Evolutionary conservation across 352 stramenopile species (phyloP).

Genomic region (Pythium monospermum): DNA sequence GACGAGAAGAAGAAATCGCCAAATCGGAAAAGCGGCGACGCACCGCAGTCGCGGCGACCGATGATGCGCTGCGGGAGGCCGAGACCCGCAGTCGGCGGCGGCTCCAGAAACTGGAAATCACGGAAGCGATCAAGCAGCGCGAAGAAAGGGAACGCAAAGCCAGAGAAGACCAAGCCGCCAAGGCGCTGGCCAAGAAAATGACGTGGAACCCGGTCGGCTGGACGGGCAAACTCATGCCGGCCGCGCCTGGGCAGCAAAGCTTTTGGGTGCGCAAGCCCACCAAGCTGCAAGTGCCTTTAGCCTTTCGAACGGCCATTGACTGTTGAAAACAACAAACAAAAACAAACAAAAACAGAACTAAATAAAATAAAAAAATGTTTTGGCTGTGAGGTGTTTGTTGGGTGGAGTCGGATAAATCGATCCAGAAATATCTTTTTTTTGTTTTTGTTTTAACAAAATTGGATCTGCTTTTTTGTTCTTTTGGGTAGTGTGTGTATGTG

Average conservation of each 20-base stretch:
- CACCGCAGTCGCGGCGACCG: constrained; percentile 69
- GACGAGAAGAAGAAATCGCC: constrained; percentile 75
- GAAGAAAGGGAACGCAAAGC: constrained; percentile 56
- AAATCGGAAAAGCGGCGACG: constrained; percentile 68
- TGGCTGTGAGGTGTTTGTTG: background rate
- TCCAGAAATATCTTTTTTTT: constrained; percentile 7
- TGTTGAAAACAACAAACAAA: constrained; percentile 4
- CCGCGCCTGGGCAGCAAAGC: constrained; percentile 20
- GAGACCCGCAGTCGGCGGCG: constrained; percentile 65
- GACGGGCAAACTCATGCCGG: constrained; percentile 42
- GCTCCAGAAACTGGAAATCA: constrained; percentile 65
- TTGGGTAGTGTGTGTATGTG: too few species aligned
- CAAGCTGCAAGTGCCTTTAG: constrained; percentile 44
- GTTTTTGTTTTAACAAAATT: constrained; percentile 22
- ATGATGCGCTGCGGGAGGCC: constrained; percentile 76
- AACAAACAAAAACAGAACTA: background rate
- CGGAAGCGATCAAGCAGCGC: constrained; percentile 46
- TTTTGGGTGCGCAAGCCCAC: constrained; percentile 62
- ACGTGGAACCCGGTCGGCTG: constrained; percentile 58
- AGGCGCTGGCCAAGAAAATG: constrained; percentile 38
- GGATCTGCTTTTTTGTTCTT: too few species aligned
- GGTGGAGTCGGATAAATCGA: too few species aligned
- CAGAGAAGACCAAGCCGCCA: constrained; percentile 42
- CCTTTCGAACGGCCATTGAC: constrained; percentile 35
- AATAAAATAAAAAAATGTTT: constrained; percentile 2